These are phyloP conservation scores for Malbranchea cinnamomea DNA, from an alignment of 2,329 filamentous ascomycete species.

Conservation along the genomic window DNA sequence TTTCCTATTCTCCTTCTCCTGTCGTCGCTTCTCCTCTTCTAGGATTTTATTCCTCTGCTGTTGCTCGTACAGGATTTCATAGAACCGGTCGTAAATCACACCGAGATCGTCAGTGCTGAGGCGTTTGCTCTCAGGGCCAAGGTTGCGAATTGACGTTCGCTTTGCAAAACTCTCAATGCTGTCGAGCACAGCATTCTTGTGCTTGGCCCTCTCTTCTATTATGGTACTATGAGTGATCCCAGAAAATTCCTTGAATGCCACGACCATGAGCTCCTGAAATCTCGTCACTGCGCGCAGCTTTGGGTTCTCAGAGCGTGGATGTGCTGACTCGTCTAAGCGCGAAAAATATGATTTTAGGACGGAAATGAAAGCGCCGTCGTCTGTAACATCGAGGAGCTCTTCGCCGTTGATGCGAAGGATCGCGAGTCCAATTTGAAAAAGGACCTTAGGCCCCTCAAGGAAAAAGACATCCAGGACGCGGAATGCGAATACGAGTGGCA, in stretches of 20 bases:
- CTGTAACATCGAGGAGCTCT: slow-evolving; percentile 78
- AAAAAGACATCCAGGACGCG: slow-evolving; percentile 96
- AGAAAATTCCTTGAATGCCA: slow-evolving; percentile 96
- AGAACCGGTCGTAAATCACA: slow-evolving; percentile 87
- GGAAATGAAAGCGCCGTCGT: slow-evolving; percentile 93
- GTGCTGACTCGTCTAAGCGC: slow-evolving; percentile 83
- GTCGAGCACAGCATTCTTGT: slow-evolving; percentile 85
- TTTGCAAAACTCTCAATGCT: slow-evolving; percentile 98
- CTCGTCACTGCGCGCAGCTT: slow-evolving; percentile 87
- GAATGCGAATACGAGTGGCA: slow-evolving; percentile 96
- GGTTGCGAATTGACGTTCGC: slow-evolving; percentile 85
- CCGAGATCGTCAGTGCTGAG: slow-evolving; percentile 74
- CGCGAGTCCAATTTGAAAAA: slow-evolving; percentile 94
- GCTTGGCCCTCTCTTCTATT: slow-evolving; percentile 73
- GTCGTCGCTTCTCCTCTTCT: slow-evolving; percentile 54
- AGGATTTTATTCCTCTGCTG: slow-evolving; percentile 68
- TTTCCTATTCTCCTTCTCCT: slow-evolving; percentile 42
- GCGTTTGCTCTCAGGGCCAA: slow-evolving; percentile 90
- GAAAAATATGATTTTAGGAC: slow-evolving; percentile 92
- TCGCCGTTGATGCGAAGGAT: slow-evolving; percentile 95
- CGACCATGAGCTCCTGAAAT: slow-evolving; percentile 97
- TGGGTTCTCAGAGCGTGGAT: slow-evolving; percentile 87
- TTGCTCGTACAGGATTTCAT: slow-evolving; percentile 77
- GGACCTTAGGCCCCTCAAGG: slow-evolving; percentile 87
- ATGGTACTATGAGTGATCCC: slow-evolving; percentile 89